These are phyloP conservation scores for Forsythia viridissima DNA, from an alignment of 257 asterid species.

Conservation along the genomic window DNA sequence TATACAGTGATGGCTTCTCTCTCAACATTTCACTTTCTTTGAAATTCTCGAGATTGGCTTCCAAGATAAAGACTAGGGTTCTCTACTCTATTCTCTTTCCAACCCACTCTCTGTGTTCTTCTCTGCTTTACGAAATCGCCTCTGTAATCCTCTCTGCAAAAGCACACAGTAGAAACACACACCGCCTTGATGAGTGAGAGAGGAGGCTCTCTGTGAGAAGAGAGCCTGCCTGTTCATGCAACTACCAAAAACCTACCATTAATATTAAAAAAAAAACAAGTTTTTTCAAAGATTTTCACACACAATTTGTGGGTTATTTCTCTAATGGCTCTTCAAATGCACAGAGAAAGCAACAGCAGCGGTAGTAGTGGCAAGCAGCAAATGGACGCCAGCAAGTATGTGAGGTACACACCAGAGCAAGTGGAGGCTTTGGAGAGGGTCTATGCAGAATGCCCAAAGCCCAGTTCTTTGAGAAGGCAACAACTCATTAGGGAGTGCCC, in stretches of 20 bases:
- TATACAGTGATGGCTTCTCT: conserved; percentile 25
- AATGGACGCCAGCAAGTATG: conserved; percentile 93
- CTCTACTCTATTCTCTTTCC: conserved; percentile 35
- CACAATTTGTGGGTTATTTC: conserved; percentile 6
- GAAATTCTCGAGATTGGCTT: conserved; percentile 53
- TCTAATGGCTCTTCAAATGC: conserved; percentile 56
- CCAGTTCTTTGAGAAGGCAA: conserved; percentile 88
- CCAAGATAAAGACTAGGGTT: conserved; percentile 44
- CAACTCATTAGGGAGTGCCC: conserved; percentile 93
- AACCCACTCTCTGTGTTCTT: not conserved
- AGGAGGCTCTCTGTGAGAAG: conserved; percentile 89
- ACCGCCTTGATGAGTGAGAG: conserved; percentile 64
- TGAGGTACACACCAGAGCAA: conserved; percentile 95
- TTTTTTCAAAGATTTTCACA: not conserved
- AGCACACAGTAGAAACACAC: not conserved
- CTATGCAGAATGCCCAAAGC: conserved; percentile 90
- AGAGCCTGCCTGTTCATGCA: conserved; percentile 90
- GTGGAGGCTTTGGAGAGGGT: conserved; percentile 97
- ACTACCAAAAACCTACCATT: conserved; percentile 17
- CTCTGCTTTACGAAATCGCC: conserved; percentile 8
- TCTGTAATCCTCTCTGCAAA: conserved; percentile 4
- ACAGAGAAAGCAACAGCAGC: conserved; percentile 58
- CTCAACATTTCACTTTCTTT: conserved; percentile 54
- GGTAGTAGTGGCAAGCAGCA: conserved; percentile 49
- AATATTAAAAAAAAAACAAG: not conserved